phyloP scores from a whole-genome alignment of 129 eudicot species.

The Oenanthe sinensis region DNA sequence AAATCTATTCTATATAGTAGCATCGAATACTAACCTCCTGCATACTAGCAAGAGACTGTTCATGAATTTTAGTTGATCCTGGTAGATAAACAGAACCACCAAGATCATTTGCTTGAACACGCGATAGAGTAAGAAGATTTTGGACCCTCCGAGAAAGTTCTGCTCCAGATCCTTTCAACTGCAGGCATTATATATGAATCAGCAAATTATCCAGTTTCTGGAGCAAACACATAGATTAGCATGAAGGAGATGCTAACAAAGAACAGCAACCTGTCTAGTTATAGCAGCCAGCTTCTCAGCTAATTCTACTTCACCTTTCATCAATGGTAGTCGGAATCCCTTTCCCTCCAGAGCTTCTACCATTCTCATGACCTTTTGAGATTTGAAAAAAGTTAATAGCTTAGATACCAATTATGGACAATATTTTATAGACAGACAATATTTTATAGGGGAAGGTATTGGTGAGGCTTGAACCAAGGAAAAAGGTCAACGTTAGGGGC shows the following conservation, averaged over 20 bases:
- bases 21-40: slow-evolving; percentile 53
- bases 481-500: background rate
- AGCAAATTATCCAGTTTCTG: slow-evolving; percentile 11
- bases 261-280: slow-evolving; percentile 65
- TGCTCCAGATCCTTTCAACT: slow-evolving; percentile 95
- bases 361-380: slow-evolving; percentile 80
- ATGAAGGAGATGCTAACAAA: slow-evolving; percentile 4
- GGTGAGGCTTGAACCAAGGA: background rate
- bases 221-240: background rate
- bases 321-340: slow-evolving; percentile 80
- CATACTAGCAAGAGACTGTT: slow-evolving; percentile 83
- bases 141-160: slow-evolving; percentile 95
- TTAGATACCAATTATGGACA: background rate
- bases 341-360: slow-evolving; percentile 93
- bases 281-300: slow-evolving; percentile 81
- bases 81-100: slow-evolving; percentile 67
- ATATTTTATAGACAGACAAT: background rate
- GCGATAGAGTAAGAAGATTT: slow-evolving; percentile 69
- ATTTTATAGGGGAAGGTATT: background rate
- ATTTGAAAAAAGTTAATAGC: slow-evolving; percentile 9
- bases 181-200: slow-evolving; percentile 22
- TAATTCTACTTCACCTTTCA: slow-evolving; percentile 93
- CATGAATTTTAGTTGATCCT: slow-evolving; percentile 87
- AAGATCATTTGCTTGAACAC: slow-evolving; percentile 73
- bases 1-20: background rate